Base-by-base conservation (phyloP, 2,329 filamentous ascomycete species). In the Colletotrichum echinochloae region DNA sequence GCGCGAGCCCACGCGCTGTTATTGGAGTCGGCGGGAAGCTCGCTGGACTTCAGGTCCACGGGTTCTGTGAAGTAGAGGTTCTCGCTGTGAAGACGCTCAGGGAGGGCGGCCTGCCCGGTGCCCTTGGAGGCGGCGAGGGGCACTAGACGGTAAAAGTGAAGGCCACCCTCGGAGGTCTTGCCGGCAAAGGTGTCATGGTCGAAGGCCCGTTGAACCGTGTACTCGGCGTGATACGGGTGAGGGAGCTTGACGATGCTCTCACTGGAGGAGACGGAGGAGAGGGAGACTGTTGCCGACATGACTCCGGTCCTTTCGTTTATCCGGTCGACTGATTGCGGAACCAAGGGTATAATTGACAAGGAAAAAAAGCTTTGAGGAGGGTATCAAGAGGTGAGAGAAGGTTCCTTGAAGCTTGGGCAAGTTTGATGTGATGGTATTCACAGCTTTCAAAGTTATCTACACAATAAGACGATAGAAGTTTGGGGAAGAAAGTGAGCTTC, bases 1-100 rank as follows among this genome's bases (percentile, higher is more conserved):
- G 86, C 84, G n/a, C 87, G 81, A 7, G 83, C 87, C 87, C 87
- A 89, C 59, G 85, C 79, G 55, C 85, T 86, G 78, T 89, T 89
- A 78, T 88, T 86, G 67, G 85, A 86, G 54, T 81, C 79, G 46
- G 83, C 76, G 5, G 85, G 85, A 20, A 84, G 79, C 74, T 86
- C 83, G 76, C 82, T 85, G 16, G 84, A 86, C 74, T 85, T 86
- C 64, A 85, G 82, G 72, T 82, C 79, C 44, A 80, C 74, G 44
- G 83, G 84, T 70, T 85, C 82, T 33, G 83, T 81, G 76, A 86
- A 85, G 78, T 78, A 79, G 71, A 86, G 76, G 18, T 75, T 70
- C 61, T 78, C 74, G 73, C 77, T 80, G 76, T 80, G 75, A 30
- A 81, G 78, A 20, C 74, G 74, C 65, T 79, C 79, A 12, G 77